These are phyloP conservation scores for Metschnikowia bowlesiae DNA, from an alignment of 805 yeast genomes.

Conservation along the genomic window DNA sequence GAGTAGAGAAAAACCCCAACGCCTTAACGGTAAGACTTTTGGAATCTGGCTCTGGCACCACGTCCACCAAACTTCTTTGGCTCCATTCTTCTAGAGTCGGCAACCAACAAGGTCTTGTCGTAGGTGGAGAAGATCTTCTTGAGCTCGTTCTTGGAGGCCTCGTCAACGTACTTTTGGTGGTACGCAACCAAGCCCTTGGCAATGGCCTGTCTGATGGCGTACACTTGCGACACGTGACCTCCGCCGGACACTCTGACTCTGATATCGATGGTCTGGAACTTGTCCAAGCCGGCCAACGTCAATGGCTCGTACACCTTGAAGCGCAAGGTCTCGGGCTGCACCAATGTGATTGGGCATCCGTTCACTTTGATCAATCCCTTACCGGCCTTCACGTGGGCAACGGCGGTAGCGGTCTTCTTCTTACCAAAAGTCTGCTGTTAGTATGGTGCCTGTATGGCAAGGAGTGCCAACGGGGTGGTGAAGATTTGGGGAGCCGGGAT, in stretches of 20 bases:
- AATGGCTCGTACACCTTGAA: constrained; percentile 99
- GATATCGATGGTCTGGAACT: constrained; percentile 96
- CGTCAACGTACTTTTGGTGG: constrained; percentile 99
- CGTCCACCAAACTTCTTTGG: constrained; percentile 99
- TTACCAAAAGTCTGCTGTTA: constrained; percentile 90
- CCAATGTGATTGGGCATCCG: constrained; percentile 99
- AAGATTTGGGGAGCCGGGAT: too few species aligned
- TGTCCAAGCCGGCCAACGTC: constrained; percentile 96
- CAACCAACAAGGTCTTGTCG: constrained; percentile 99
- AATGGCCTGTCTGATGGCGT: constrained; percentile 99
- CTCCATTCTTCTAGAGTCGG: constrained; percentile 99
- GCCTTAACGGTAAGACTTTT: constrained; percentile 98
- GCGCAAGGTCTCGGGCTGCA: constrained; percentile 98
- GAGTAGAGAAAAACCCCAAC: constrained; percentile 9
- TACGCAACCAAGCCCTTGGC: constrained; percentile 99
- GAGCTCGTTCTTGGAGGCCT: constrained; percentile 98
- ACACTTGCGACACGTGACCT: constrained; percentile 99
- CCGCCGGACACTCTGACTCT: constrained; percentile 99
- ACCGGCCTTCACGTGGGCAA: constrained; percentile 99
- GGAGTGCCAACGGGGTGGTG: too few species aligned
- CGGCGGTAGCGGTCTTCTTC: constrained; percentile 99
- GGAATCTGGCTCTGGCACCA: constrained; percentile 99
- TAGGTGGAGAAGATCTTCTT: constrained; percentile 95
- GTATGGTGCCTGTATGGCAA: neutral
- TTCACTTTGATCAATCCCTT: constrained; percentile 98